Percentiles rank a stretch among this genome's conserved stretches.
Evolutionary conservation across 805 yeast genomes (phyloP).

Genomic region (Saccharomycopsis malanga): DNA sequence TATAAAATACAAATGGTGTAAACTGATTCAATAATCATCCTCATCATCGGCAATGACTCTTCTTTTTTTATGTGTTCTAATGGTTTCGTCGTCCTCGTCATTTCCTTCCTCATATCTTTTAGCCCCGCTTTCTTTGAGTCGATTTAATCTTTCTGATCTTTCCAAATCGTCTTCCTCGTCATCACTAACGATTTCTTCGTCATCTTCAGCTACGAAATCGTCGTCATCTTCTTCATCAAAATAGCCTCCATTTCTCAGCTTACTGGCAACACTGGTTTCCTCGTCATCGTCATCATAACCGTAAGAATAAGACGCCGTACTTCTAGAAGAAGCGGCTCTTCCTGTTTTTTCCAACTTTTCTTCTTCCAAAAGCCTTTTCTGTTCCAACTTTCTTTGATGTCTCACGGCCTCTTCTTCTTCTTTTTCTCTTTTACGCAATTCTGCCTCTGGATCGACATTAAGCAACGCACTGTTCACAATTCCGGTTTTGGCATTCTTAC

Average conservation of each 20-base stretch:
- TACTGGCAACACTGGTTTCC: conserved; percentile 7
- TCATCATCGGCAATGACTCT: conserved; percentile 21
- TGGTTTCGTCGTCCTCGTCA: conserved; percentile 10
- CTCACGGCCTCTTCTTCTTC: conserved; percentile 56
- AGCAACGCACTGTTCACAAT: conserved; percentile 36
- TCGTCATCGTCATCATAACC: conserved; percentile 16
- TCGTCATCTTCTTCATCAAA: conserved; percentile 22
- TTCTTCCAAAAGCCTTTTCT: conserved; percentile 29
- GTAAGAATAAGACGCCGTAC: conserved; percentile 1
- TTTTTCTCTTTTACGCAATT: conserved; percentile 60
- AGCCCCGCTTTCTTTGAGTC: conserved; percentile 16
- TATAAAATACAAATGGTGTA: neutral
- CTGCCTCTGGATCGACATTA: conserved; percentile 61
- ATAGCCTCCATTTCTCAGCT: conserved; percentile 9
- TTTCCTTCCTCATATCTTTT: conserved; percentile 8
- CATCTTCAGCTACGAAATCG: conserved; percentile 22
- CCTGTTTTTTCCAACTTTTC: conserved; percentile 14
- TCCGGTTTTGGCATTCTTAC: conserved; percentile 32
- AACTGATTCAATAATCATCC: neutral
- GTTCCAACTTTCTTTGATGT: conserved; percentile 57
- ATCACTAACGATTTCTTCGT: conserved; percentile 20
- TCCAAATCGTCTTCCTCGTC: conserved; percentile 26
- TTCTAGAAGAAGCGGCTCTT: conserved; percentile 1
- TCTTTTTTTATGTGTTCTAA: conserved; percentile 17
- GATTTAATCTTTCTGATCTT: conserved; percentile 20